phyloP scores from a whole-genome alignment of 441 rosid species.

The Adansonia rubrostipa region DNA sequence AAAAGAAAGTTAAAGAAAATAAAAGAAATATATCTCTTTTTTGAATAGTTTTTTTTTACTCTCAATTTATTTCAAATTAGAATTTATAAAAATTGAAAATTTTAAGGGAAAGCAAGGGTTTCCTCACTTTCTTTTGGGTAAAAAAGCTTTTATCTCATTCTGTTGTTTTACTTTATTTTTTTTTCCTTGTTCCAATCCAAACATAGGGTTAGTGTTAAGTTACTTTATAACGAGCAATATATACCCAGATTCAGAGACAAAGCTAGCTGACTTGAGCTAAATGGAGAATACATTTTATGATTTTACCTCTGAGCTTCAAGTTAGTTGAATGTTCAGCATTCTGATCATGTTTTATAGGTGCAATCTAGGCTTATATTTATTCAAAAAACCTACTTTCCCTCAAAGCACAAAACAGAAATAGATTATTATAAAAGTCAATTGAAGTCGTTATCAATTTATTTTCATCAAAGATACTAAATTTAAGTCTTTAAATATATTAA shows the following conservation, averaged over 20 bases:
- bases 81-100: too few species aligned
- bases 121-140: too few species aligned
- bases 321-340: background rate
- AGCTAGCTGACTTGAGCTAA: background rate
- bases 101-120: too few species aligned
- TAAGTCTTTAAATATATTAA: background rate
- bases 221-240: background rate
- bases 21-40: too few species aligned
- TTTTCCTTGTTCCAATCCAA: too few species aligned
- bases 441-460: background rate
- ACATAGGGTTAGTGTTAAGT: too few species aligned
- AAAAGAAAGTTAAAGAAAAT: too few species aligned
- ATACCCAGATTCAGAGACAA: background rate
- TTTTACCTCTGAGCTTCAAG: background rate
- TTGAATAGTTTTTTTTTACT: too few species aligned
- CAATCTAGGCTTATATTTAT: background rate
- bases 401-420: background rate
- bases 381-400: background rate
- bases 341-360: background rate
- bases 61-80: too few species aligned
- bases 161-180: too few species aligned
- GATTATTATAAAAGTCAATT: background rate
- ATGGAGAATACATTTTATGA: background rate
- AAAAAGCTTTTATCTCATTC: too few species aligned
- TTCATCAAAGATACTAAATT: background rate